Evolutionary conservation across 2,329 filamentous ascomycete genomes (phyloP), one percentile per base, ranked within the genome.

Genomic region (Gaeumannomyces sp.): DNA sequence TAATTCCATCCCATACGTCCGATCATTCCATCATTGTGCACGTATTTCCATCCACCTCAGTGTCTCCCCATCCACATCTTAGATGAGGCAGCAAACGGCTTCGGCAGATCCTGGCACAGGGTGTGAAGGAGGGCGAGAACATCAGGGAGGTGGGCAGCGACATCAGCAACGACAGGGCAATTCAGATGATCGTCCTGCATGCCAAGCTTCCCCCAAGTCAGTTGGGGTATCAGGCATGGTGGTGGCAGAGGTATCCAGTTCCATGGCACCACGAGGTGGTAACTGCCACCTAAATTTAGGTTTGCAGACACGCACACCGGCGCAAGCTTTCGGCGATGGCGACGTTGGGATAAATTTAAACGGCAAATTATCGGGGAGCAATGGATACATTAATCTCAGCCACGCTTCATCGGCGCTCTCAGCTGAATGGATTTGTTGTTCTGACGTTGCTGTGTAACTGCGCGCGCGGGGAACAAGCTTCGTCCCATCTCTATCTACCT

Each of bases 71-170:
- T 35, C 11, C 3, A 35, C 33, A 35, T 4, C 11, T 35, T 4
- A 11, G 11, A 35, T 35, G 33, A 3, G 33, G 33, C 33, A 13
- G 33, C 33, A 35, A 35, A 35, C 29, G 13, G 38, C 38, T 33
- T 33, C 16, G 38, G 38, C n/a, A n/a, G 74, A 93, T 99, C 53
- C 80, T 96, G 1, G 92, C 92, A 0, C 87, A 89, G 33, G 86
- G 85, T 11, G 86, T 97, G 61, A 85, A 86, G 63, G 78, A 86
- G 4, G 91, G 90, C 27, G 93, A 98, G 74, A 99, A 99, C 69
- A 86, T 99, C 28, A 87, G 95, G 16, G 93, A 97, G 70, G 83
- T 96, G 1, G 95, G 95, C 27, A 97, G 92, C 22, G 7, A 14
- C 22, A 53, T 14, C 45, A 53, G 4, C 19, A 11, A 7, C 22